A percentile compares a stretch with the other conserved stretches of the same genome.
These are phyloP conservation scores for Hypomyces rosellus DNA, from an alignment of 2,329 filamentous ascomycete species.

Conservation along the genomic window DNA sequence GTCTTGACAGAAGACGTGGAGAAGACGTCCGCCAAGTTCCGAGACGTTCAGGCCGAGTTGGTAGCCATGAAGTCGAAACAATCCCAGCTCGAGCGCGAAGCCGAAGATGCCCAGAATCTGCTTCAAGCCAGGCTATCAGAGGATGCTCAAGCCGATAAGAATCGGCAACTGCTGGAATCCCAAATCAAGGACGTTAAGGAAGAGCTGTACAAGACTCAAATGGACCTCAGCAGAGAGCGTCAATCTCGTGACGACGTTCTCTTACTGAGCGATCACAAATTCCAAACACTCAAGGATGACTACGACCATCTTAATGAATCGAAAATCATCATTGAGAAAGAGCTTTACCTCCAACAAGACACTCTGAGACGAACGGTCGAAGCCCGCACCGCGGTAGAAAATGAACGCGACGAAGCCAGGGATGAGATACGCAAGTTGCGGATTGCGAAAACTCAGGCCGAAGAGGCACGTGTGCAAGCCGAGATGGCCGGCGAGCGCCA, in stretches of 20 bases:
- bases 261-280: slow-evolving; percentile 84
- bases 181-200: slow-evolving; percentile 85
- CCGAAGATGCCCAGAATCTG: slow-evolving; percentile 76
- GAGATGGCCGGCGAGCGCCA: slow-evolving; percentile 75
- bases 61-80: slow-evolving; percentile 83
- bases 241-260: slow-evolving; percentile 93
- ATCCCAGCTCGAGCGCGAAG: slow-evolving; percentile 78
- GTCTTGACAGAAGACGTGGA: slow-evolving; percentile 70
- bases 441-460: slow-evolving; percentile 74
- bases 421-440: slow-evolving; percentile 76
- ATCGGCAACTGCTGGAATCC: slow-evolving; percentile 73
- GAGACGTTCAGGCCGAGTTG: slow-evolving; percentile 80
- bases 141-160: slow-evolving; percentile 77
- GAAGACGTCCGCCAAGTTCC: slow-evolving; percentile 66
- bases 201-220: slow-evolving; percentile 77
- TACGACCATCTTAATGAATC: slow-evolving; percentile 83
- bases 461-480: slow-evolving; percentile 77
- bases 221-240: slow-evolving; percentile 81
- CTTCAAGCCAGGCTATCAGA: slow-evolving; percentile 85
- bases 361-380: slow-evolving; percentile 80
- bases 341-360: slow-evolving; percentile 93
- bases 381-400: slow-evolving; percentile 70
- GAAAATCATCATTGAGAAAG: slow-evolving; percentile 96
- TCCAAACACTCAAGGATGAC: slow-evolving; percentile 73
- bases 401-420: slow-evolving; percentile 84